Evolutionary conservation across 352 stramenopile species (phyloP), one percentile per base, ranked within the genome.

Genomic region (Globisporangium polare): DNA sequence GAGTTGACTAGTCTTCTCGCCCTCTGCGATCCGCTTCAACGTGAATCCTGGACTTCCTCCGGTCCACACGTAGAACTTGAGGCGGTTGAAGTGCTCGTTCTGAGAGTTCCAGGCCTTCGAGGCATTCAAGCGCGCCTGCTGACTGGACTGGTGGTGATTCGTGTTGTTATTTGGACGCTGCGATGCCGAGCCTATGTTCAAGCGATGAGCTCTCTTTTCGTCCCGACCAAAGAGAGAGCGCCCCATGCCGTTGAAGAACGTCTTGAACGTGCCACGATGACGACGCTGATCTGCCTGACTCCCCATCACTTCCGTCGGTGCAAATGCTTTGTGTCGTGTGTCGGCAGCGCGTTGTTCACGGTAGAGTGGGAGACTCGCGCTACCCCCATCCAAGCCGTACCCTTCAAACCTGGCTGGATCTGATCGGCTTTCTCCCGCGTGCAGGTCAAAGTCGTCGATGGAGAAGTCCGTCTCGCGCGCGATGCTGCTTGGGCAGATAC

Each of bases 61-160:
- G 20, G 58, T 71, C 57, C 67, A 85, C 24, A 84, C 66, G 41
- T 73, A 78, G 55, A 87, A 86, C 42, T 83, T 83, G 47, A 88
- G 66, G 5, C 63, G 33, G 6, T 53, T 66, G 22, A 82, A 82
- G 5, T 72, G 60, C 18, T 60, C 62, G 46, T 73, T 65, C 3
- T 51, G 65, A 18, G 72, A 77, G 37, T 43, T 71, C 76, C 76
- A 73, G 24, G 9, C 12, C 55, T 24, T 10, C 4, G 50, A 42
- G 35, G 26, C 13, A 5, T 46, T 24, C 24, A 43, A 9, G 15
- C 27, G 24, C 3, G 45, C 24, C 8, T 39, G 51, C 13, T 27
- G 29, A 33, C 37, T n/a, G 20, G 35, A 58, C 18, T 33, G 22
- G 47, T 18, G 22, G 47, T 9, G n/a, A 31, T 6, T 35, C 31